Base-by-base conservation (phyloP, 164 flowering plant species). In the Tinospora cordifolia region DNA sequence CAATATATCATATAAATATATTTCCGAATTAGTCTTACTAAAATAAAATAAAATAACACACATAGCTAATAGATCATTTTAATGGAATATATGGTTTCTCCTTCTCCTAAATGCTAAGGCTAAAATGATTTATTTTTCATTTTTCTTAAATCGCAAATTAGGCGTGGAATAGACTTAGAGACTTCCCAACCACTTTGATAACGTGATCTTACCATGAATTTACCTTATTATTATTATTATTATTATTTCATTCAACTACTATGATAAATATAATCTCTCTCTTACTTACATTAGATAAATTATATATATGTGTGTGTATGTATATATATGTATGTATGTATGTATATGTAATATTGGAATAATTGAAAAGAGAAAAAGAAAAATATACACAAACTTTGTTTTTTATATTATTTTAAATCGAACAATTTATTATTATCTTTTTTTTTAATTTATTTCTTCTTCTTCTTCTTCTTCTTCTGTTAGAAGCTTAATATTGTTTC, bases 161-260 rank as follows among this genome's bases (percentile, higher is more conserved):
- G 0, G 22, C 59, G 4, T 30, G n/a, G n/a, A n/a, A 54, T 6
- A 54, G 8, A 54, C 22, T 54, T 54, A 8, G n/a, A 54, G 60
- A 54, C 60, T 22, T 54, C 60, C 21, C 60, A 54, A 54, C 60
- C 21, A 54, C 60, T 54, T 22, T n/a, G 60, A 54, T 54, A 54
- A 54, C 10, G 24, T 54, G 24, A 54, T 54, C 21, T 22, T n/a
- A 54, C 60, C 60, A 19, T 9, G 5, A 24, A 54, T 54, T 17
- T 54, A 54, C 60, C 60, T 54, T 8, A 54, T 54, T 54, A 3
- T n/a, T 54, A 4, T 13, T 13, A n/a, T 54, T 54, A 15, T 8
- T 19, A 19, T 22, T 30, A 30, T 30, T 30, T n/a, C n/a, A n/a
- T 0, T 51, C 59, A 51, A 49, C 58, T 49, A 4, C 17, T 14